These are phyloP conservation scores for Lithocarpus polystachyus DNA, from an alignment of 306 rosid species.

Conservation along the genomic window DNA sequence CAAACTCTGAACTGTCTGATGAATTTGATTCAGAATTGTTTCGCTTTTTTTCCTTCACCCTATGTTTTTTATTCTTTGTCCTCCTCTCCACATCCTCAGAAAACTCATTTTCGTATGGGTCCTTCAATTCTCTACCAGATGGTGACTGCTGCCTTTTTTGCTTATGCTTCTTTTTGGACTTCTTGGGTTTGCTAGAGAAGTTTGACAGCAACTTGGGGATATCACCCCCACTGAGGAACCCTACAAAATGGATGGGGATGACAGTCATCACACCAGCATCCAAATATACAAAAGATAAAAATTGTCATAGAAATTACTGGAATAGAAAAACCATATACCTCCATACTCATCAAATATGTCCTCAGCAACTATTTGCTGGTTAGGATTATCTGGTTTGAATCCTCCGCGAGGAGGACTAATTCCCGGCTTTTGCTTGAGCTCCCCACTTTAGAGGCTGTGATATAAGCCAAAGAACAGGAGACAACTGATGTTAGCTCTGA, in stretches of 20 bases:
- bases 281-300: background rate
- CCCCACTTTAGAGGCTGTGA: constrained; percentile 96
- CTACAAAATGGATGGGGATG: constrained; percentile 35
- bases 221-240: constrained; percentile 65
- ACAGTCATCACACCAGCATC: constrained; percentile 10
- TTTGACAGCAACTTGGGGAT: constrained; percentile 69
- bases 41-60: constrained; percentile 48
- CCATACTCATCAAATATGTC: constrained; percentile 98
- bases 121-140: constrained; percentile 19
- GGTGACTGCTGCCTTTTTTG: constrained; percentile 37
- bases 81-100: constrained; percentile 44
- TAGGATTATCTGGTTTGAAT: constrained; percentile 82
- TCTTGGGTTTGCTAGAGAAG: constrained; percentile 68
- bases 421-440: constrained; percentile 98
- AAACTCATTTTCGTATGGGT: constrained; percentile 39
- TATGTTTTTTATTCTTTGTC: constrained; percentile 31
- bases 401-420: constrained; percentile 99
- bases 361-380: constrained; percentile 96
- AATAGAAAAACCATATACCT: constrained; percentile 46
- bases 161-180: constrained; percentile 51
- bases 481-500: constrained; percentile 2
- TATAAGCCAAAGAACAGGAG: constrained; percentile 28
- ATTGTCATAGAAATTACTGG: background rate
- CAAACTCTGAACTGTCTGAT: constrained; percentile 45
- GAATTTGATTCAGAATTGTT: constrained; percentile 41